phyloP scores from a whole-genome alignment of 2,329 filamentous ascomycete genomes.

The Madurella mycetomatis region DNA sequence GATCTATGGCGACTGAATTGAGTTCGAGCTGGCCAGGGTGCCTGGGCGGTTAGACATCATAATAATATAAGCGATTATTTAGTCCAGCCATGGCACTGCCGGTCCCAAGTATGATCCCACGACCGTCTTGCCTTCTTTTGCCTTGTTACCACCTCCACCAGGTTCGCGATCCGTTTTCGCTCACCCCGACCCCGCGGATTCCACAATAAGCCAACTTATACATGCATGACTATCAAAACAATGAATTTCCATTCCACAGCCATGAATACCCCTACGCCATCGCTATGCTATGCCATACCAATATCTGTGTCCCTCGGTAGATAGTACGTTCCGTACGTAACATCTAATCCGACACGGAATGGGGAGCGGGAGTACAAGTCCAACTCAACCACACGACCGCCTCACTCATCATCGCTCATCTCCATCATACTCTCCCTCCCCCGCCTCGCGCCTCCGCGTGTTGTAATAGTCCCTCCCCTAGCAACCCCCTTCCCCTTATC shows the following conservation, averaged over 20 bases:
- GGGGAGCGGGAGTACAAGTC: constrained; percentile 6
- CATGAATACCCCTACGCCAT: constrained; percentile 18
- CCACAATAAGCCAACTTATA: too few relatives aligned
- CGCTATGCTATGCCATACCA: constrained; percentile 21
- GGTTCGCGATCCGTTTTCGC: neutral
- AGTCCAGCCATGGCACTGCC: too few relatives aligned
- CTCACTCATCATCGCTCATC: constrained; percentile 50
- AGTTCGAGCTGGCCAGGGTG: too few relatives aligned
- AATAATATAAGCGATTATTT: too few relatives aligned
- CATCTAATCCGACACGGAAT: neutral
- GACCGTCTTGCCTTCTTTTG: too few relatives aligned
- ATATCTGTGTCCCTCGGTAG: constrained; percentile 8
- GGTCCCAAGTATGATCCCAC: too few relatives aligned
- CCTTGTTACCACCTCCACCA: too few relatives aligned
- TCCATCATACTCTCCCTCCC: constrained; percentile 49
- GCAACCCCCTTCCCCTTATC: constrained; percentile 36
- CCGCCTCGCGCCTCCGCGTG: constrained; percentile 28
- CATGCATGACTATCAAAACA: too few relatives aligned
- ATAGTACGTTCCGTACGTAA: neutral
- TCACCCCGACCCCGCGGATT: too few relatives aligned
- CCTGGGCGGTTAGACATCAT: too few relatives aligned
- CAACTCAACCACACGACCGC: neutral
- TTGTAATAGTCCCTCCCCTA: constrained; percentile 40
- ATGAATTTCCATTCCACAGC: neutral
- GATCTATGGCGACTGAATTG: neutral